phyloP scores from a whole-genome alignment of 768 basidiomycete genomes.

The Rhizopogon roseolus region DNA sequence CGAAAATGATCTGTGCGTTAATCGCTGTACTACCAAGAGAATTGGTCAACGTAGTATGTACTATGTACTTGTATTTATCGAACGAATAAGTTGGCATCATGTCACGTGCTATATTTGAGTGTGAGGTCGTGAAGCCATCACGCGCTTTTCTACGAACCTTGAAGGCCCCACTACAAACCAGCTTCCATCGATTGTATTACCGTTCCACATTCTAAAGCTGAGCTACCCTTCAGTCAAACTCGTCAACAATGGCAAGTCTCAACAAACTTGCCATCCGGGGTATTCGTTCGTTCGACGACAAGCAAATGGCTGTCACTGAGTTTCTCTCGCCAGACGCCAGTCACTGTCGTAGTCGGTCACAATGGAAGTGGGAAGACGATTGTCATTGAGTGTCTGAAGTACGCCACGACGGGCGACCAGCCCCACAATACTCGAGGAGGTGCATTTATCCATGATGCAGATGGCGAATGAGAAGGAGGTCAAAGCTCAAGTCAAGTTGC shows the following conservation, averaged over 20 bases:
- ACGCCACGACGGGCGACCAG: conserved; percentile 96
- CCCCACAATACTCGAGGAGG: conserved; percentile 96
- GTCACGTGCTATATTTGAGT: background rate
- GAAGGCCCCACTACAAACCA: background rate
- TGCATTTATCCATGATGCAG: conserved; percentile 99
- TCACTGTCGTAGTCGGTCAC: conserved; percentile 97
- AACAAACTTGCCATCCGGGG: conserved; percentile 93
- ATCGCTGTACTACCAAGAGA: too few relatives aligned
- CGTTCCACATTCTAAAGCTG: background rate
- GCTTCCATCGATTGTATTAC: too few relatives aligned
- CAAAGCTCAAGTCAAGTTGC: conserved; percentile 94
- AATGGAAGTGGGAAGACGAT: conserved; percentile 99
- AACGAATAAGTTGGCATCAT: background rate
- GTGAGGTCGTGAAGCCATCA: background rate
- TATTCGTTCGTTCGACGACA: conserved; percentile 96
- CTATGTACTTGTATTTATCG: too few relatives aligned
- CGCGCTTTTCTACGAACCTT: background rate
- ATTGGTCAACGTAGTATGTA: too few relatives aligned
- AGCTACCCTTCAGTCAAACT: background rate
- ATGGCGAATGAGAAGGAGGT: conserved; percentile 99
- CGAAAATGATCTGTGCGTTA: too few relatives aligned
- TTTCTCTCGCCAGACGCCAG: conserved; percentile 96
- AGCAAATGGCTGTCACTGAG: conserved; percentile 87
- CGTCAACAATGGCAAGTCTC: conserved; percentile 61
- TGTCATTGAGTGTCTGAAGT: conserved; percentile 98